Base-by-base conservation (phyloP, 1,139 yeast species). In the Candida sojae region DNA sequence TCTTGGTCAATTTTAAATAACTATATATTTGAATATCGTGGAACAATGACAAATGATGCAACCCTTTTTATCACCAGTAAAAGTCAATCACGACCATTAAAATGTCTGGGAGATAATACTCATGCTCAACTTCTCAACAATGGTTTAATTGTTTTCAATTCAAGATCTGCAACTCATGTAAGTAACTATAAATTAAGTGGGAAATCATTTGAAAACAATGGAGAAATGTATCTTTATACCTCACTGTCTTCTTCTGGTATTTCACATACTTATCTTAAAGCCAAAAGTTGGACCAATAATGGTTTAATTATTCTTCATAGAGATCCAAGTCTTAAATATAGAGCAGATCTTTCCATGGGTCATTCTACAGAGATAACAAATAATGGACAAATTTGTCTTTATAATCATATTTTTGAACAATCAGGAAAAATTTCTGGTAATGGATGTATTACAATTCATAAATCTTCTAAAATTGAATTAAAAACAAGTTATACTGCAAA, bases 1-100 rank as follows among this genome's bases (percentile, higher is more conserved):
- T 36, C 28, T 25, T 36, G 39, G 39, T 36, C 39, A 7, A n/a
- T 36, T 26, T 36, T 36, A 25, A 36, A 36, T 30, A 36, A 36
- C n/a, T n/a, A 11, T 23, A 10, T 11, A n/a, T 36, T 36, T 26
- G 10, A 7, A 11, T 36, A 36, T 12, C 21, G 6, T 10, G 30
- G 30, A 23, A 36, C 9, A n/a, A 25, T 36, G 6, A 4, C 25
- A 25, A 36, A 25, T 12, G 39, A 36, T 11, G 39, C 39, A 4
- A 25, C 39, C 17, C 23, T 36, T 17, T 36, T 36, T 26, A n/a
- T 36, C 10, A 36, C 39, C 9, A 25, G 11, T 13, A 36, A 6
- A 5, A 11, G 30, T 7, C 11, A 9, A 21, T 36, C 39, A 11
- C 11, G 12, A n/a, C 28, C 39, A 5, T 25, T 36, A 17, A 36